Conservation (phyloP, 2,329 filamentous ascomycete species). For the Fusarium tanahbumbuense region DNA sequence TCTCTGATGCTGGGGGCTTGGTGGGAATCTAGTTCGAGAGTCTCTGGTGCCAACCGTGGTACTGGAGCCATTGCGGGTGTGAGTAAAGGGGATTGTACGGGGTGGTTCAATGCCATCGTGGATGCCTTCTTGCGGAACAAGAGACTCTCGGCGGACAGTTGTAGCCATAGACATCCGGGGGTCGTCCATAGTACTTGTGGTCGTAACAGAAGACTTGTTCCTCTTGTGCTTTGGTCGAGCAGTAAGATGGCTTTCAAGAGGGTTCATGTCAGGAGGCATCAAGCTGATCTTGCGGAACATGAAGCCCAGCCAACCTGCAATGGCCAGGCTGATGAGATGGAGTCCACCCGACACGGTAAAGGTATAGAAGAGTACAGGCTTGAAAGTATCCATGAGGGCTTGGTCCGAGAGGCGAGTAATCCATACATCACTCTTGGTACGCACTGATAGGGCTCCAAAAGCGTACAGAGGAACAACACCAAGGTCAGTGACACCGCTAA, state of each 20-base stretch:
- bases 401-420: conserved; percentile 72
- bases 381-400: conserved; percentile 67
- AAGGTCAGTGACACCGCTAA: conserved; percentile 78
- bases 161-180: conserved; percentile 68
- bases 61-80: conserved; percentile 76
- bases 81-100: conserved; percentile 78
- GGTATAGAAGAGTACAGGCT: conserved; percentile 75
- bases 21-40: conserved; percentile 66
- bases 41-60: conserved; percentile 66
- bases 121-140: conserved; percentile 58
- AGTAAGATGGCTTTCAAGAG: conserved; percentile 86
- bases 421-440: conserved; percentile 67
- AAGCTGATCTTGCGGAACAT: conserved; percentile 84
- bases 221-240: conserved; percentile 78
- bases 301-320: conserved; percentile 80
- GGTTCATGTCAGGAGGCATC: conserved; percentile 95
- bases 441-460: conserved; percentile 62
- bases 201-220: conserved; percentile 71
- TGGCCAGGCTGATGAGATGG: conserved; percentile 75
- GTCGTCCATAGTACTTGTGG: conserved; percentile 59
- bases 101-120: conserved; percentile 61
- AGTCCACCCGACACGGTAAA: conserved; percentile 73
- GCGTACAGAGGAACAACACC: conserved; percentile 66
- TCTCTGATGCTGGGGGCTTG: conserved; percentile 61
- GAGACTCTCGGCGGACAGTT: conserved; percentile 58